A percentile compares a stretch with the other conserved stretches of the same genome.
Evolutionary conservation across 2,329 filamentous ascomycete genomes (phyloP).

Genomic region (Microascus cirrosus): DNA sequence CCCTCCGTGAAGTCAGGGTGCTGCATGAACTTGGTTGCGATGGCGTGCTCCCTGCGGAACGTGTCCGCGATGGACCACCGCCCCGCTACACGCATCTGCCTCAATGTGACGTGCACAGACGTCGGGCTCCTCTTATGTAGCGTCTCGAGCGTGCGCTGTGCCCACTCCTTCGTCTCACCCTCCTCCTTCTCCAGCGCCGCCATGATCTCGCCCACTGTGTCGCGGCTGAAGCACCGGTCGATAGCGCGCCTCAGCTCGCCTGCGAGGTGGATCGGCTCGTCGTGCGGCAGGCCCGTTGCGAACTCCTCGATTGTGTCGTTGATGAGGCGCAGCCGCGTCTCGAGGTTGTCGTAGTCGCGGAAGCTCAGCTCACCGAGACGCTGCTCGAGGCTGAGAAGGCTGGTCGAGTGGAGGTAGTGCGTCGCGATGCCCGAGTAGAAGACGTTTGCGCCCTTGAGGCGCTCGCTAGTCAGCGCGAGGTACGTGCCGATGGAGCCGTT

Average conservation of each 20-base stretch:
- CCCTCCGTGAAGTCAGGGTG: constrained; percentile 88
- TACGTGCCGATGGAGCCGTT: constrained; percentile 83
- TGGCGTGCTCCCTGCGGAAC: constrained; percentile 76
- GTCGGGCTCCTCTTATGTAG: constrained; percentile 75
- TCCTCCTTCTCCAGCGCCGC: constrained; percentile 46
- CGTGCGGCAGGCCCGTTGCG: constrained; percentile 69
- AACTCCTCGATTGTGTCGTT: constrained; percentile 89
- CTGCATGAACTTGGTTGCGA: constrained; percentile 80
- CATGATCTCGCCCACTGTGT: constrained; percentile 60
- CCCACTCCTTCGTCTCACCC: constrained; percentile 54
- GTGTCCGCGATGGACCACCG: constrained; percentile 74
- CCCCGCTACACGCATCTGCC: constrained; percentile 67
- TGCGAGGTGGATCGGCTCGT: constrained; percentile 54
- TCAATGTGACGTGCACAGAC: constrained; percentile 71
- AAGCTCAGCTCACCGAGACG: constrained; percentile 86
- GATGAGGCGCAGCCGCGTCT: constrained; percentile 59
- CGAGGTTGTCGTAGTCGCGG: constrained; percentile 57
- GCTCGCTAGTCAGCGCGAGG: constrained; percentile 81
- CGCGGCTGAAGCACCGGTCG: constrained; percentile 67
- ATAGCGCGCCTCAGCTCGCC: constrained; percentile 69
- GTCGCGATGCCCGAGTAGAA: constrained; percentile 90
- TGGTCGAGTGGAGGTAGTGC: constrained; percentile 89
- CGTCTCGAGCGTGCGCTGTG: constrained; percentile 62
- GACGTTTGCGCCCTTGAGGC: constrained; percentile 69
- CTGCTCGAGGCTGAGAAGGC: constrained; percentile 67